Conservation (phyloP, 108 stramenopile genomes). For the Epithemia pelagica region DNA sequence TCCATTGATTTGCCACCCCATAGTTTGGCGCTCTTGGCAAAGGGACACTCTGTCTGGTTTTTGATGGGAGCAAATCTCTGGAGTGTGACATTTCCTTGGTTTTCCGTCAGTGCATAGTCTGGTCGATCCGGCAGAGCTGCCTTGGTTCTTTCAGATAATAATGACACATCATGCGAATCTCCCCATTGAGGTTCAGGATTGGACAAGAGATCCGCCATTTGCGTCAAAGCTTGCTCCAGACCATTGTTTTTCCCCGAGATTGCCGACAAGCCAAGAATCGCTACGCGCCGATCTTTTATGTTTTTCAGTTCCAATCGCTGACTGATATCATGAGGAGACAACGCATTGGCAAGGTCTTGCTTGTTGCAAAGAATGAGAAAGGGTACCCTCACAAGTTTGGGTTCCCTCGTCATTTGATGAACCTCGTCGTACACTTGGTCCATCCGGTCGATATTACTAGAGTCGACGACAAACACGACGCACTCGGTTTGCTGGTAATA, state of each 20-base stretch:
- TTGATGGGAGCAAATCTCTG: slow-evolving; percentile 1
- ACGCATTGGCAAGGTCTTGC: slow-evolving; percentile 40
- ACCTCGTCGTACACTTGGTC: slow-evolving; percentile 33
- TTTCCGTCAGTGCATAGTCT: neutral
- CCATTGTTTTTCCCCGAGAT: neutral
- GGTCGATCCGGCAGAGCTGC: neutral
- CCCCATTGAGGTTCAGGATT: neutral
- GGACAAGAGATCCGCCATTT: neutral
- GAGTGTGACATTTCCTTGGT: neutral
- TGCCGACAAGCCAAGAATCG: neutral
- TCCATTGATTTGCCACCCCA: slow-evolving; percentile 1
- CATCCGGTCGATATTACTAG: slow-evolving; percentile 33
- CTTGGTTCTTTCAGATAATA: neutral
- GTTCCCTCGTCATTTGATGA: slow-evolving; percentile 19
- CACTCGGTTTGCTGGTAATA: slow-evolving; percentile 38
- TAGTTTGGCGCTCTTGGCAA: slow-evolving; percentile 8
- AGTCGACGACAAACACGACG: slow-evolving; percentile 49
- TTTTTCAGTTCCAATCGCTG: neutral
- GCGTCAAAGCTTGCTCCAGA: neutral
- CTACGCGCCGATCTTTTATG: neutral
- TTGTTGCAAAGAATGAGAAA: slow-evolving; percentile 46
- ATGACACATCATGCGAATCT: neutral
- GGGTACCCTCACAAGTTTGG: slow-evolving; percentile 20
- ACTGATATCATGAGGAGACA: slow-evolving; percentile 12
- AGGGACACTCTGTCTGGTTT: slow-evolving; percentile 1